A percentile compares a stretch with the other conserved stretches of the same genome.
phyloP scores from a whole-genome alignment of 257 asterid genomes.

The Petunia axillaris region DNA sequence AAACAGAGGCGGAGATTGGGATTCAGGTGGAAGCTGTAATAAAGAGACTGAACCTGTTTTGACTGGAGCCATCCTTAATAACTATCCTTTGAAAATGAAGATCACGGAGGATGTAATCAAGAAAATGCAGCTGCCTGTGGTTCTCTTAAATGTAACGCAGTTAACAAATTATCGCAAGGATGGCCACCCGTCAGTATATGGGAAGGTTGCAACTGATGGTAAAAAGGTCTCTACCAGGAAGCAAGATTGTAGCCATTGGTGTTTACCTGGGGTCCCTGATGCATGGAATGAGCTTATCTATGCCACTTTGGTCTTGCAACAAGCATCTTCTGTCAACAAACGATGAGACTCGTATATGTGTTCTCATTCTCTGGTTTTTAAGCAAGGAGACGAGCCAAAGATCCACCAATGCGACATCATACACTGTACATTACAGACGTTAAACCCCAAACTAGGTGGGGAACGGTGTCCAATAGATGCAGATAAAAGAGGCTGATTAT shows the following conservation, averaged over 20 bases:
- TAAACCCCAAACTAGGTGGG: background rate
- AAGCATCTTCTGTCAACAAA: slow-evolving; percentile 32
- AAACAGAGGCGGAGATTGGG: slow-evolving; percentile 99
- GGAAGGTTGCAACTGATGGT: slow-evolving; percentile 56
- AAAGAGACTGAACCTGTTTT: slow-evolving; percentile 79
- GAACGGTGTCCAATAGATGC: background rate
- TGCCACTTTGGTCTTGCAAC: slow-evolving; percentile 56
- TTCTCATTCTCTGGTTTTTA: background rate
- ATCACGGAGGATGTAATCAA: slow-evolving; percentile 66
- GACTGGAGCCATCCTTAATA: slow-evolving; percentile 64
- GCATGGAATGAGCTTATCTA: slow-evolving; percentile 97
- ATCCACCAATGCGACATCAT: no score
- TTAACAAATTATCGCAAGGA: slow-evolving; percentile 90
- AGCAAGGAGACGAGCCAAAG: background rate
- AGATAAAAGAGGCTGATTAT: background rate
- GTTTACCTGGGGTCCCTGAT: slow-evolving; percentile 97
- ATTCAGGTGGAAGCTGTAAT: slow-evolving; percentile 92
- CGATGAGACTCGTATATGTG: background rate
- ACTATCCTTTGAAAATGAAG: slow-evolving; percentile 86
- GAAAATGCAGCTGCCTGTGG: slow-evolving; percentile 60
- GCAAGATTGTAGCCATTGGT: slow-evolving; percentile 99
- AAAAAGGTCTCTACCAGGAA: slow-evolving; percentile 64
- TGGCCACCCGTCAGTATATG: slow-evolving; percentile 91
- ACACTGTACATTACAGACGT: background rate
- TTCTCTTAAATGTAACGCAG: slow-evolving; percentile 69